Base-by-base conservation (phyloP, 257 asterid species). In the Rubia yunnanensis region DNA sequence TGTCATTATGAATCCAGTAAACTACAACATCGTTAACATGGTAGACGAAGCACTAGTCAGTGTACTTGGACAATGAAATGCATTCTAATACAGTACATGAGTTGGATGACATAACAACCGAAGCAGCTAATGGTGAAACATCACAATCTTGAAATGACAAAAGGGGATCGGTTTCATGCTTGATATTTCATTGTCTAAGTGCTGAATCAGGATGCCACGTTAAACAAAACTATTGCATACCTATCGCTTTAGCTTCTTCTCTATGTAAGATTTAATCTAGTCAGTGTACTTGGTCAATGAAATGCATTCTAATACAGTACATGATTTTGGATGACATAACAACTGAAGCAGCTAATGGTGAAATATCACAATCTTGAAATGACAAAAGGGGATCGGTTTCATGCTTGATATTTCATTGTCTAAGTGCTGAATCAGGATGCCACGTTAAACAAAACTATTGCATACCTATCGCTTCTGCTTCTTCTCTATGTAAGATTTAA, bases 401-500 rank as follows among this genome's bases (percentile, higher is more conserved):
- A 26, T 38, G 63, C 27, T 57, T 68, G 63, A 59, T 34, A 62
- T 26, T 36, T 38, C 39, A 57, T 57, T 48, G 69, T 34, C 71
- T n/a, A 41, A 67, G 57, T 44, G 58, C 41, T 10, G 5, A 36
- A 63, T 39, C 24, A 30, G 26, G 79, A 63, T 52, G 31, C 65
- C 53, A 49, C 10, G 24, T 54, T 36, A 48, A 63, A 39, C 38
- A 30, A 36, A 70, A 57, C 1, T 48, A 63, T 46, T 36, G 56
- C 35, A 28, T 9, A 35, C 8, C 71, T 69, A 55, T 44, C 68
- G 68, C 71, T 61, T 64, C 71, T 71, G 76, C 69, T 81, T 80
- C 83, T 72, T 85, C 74, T 83, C 85, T 26, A 94, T 73, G 70
- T 77, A 82, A 60, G 80, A 72, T 72, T 83, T 77, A 66, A 84